Base-by-base conservation (phyloP, 805 yeast genomes). In the Zygosaccharomyces siamensis region DNA sequence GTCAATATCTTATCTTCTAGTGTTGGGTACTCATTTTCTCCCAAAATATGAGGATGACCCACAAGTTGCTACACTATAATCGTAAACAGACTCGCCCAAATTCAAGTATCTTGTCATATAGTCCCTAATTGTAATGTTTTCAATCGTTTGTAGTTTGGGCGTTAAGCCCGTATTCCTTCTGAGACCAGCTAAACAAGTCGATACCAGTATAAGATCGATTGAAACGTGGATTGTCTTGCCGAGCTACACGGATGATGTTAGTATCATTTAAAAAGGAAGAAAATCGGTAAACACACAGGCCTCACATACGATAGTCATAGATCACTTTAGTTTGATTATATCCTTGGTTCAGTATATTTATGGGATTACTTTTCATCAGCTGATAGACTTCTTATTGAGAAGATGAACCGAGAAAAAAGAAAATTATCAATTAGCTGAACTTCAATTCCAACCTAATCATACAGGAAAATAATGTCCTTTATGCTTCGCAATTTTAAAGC, bases 41-140 rank as follows among this genome's bases (percentile, higher is more conserved):
- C 70, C 80, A 66, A 90, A 93, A 68, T 84, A 88, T 16, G 79
- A 76, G 1, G 96, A 86, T 5, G 83, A 73, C 37, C 83, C 79
- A 73, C 89, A 77, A 55, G 80, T 73, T 3, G 86, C 84, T 8
- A 85, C 83, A 18, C 84, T 72, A 47, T 79, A 77, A 61, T 89
- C 96, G 55, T 84, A 81, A 2, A 85, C 70, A 66, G 81, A 80
- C 61, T 93, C 99, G n/a, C 99, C 99, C 26, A 83, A 63, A 45
- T 81, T 85, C 53, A 93, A 74, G 63, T 90, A 93, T 62, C 80
- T 83, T 31, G 71, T 69, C 4, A 83, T 72, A 57, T 81, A 81
- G 33, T 72, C 69, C 54, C 74, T 75, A 4, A 78, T 66, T 6
- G 77, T 77, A 16, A 71, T 68, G 47, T 74, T 72, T 10, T 69